Percentiles rank a stretch among this genome's conserved stretches.
These are phyloP conservation scores for Somion occarium DNA, from an alignment of 1,284 basidiomycete species.

Conservation along the genomic window DNA sequence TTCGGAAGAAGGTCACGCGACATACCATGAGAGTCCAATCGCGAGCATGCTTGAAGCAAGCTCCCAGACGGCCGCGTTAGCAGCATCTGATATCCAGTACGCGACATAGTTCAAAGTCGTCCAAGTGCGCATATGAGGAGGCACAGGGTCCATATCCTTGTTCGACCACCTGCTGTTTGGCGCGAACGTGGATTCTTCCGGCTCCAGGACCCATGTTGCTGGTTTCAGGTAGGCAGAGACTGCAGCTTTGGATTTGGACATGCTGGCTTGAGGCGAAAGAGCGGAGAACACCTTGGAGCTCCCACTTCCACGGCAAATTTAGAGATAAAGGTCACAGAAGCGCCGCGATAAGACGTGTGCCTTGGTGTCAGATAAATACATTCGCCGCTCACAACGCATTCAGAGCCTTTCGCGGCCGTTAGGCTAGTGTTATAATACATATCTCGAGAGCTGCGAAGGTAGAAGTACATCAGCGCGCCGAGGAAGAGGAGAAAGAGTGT, in stretches of 20 bases:
- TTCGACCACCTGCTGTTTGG: constrained; percentile 57
- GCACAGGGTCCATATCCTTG: constrained; percentile 72
- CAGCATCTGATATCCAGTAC: constrained; percentile 66
- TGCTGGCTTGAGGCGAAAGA: neutral
- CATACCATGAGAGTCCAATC: constrained; percentile 58
- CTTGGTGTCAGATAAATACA: too few relatives aligned
- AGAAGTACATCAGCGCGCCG: too few relatives aligned
- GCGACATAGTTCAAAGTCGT: constrained; percentile 53
- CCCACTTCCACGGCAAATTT: neutral
- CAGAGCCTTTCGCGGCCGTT: too few relatives aligned
- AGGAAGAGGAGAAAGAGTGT: too few relatives aligned
- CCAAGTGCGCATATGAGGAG: constrained; percentile 55
- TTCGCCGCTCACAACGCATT: too few relatives aligned
- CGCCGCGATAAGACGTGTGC: too few relatives aligned
- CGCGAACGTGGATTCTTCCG: constrained; percentile 47
- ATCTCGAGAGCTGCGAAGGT: too few relatives aligned
- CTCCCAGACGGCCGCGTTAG: constrained; percentile 44
- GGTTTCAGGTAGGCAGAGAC: constrained; percentile 19
- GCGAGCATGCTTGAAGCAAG: constrained; percentile 59
- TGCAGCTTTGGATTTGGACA: neutral
- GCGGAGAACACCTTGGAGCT: neutral
- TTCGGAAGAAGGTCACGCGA: constrained; percentile 6
- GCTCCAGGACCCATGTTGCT: constrained; percentile 43
- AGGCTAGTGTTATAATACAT: too few relatives aligned
- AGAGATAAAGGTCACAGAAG: neutral